Evolutionary conservation across 129 eudicot genomes (phyloP).

Genomic region (Artemisia argyi): DNA sequence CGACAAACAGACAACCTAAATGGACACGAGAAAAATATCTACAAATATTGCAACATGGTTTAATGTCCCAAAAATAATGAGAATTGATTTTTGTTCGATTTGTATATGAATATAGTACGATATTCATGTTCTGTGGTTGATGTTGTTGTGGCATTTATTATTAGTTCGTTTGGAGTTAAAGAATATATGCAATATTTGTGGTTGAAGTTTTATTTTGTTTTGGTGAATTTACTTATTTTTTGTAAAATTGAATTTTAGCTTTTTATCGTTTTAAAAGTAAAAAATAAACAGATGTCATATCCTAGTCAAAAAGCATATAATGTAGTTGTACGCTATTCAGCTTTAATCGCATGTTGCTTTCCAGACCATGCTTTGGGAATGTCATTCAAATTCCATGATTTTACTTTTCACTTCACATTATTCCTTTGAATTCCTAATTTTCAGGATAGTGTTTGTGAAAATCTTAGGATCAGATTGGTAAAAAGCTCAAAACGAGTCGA

Average conservation of each 20-base stretch:
- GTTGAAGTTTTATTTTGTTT: not conserved
- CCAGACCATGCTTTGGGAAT: conserved; percentile 8
- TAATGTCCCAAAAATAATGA: too few relatives aligned
- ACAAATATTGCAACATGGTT: too few relatives aligned
- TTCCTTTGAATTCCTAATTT: not conserved
- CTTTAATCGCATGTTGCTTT: conserved; percentile 22
- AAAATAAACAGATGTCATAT: not conserved
- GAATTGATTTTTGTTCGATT: not conserved
- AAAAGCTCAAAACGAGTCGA: too few relatives aligned
- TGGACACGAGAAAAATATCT: too few relatives aligned
- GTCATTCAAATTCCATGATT: conserved; percentile 4
- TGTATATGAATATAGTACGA: not conserved
- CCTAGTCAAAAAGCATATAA: not conserved
- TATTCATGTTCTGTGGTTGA: not conserved
- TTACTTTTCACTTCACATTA: conserved; percentile 4
- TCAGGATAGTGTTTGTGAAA: too few relatives aligned
- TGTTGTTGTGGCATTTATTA: too few relatives aligned
- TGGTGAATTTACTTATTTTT: not conserved
- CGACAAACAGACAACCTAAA: too few relatives aligned
- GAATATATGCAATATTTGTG: not conserved
- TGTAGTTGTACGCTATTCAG: conserved; percentile 13
- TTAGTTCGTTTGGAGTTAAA: too few relatives aligned
- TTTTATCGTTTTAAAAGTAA: conserved; percentile 6
- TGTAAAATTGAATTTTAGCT: not conserved
- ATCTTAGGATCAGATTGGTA: too few relatives aligned